Conservation (phyloP, 768 basidiomycete species). For the Lactarius trivialis region DNA sequence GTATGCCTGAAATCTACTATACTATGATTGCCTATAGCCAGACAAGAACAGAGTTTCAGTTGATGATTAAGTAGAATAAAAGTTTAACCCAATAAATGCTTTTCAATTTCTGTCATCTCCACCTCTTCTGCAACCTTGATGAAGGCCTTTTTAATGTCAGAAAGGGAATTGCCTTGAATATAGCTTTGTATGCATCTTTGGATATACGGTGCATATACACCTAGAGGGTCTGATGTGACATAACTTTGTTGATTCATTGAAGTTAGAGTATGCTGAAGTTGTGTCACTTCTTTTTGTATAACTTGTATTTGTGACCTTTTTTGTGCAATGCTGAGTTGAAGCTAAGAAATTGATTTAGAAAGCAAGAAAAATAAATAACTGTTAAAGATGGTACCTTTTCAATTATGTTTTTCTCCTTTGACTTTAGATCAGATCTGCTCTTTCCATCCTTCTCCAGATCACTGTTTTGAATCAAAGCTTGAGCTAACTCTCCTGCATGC, state of each 20-base stretch:
- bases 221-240: neutral
- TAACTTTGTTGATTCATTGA: neutral
- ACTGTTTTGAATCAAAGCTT: conserved; percentile 6
- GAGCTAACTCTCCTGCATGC: conserved; percentile 4
- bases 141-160: neutral
- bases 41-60: too few species aligned
- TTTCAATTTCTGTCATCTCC: conserved; percentile 13
- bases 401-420: neutral
- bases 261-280: conserved; percentile 3
- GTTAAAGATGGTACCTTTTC: conserved; percentile 3
- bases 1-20: too few species aligned
- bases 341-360: neutral
- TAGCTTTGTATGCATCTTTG: conserved; percentile 1
- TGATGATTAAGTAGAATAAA: neutral
- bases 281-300: conserved; percentile 3
- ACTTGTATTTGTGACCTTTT: conserved; percentile 1
- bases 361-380: too few species aligned
- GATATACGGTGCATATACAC: neutral
- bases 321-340: conserved; percentile 8
- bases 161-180: neutral
- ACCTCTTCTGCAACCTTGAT: neutral
- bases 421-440: neutral
- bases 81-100: conserved; percentile 5
- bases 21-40: too few species aligned
- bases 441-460: conserved; percentile 1